Evolutionary conservation across 2,329 filamentous ascomycete genomes (phyloP).

Genomic region (Trichophaea hybrida): DNA sequence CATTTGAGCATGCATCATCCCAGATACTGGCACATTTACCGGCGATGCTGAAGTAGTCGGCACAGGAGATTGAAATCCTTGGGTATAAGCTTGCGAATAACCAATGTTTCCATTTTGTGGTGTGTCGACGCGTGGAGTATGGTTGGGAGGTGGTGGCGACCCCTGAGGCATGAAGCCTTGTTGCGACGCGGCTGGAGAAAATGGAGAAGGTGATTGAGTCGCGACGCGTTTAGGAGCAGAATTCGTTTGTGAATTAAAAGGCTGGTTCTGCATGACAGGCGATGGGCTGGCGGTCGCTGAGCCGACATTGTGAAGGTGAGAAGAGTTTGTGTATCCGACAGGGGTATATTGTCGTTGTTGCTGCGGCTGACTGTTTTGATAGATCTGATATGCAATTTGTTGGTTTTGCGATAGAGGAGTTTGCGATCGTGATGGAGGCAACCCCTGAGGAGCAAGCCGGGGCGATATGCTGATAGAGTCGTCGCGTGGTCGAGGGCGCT

Average conservation of each 20-base stretch:
- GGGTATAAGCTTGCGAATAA: conserved; percentile 45
- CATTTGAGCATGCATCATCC: conserved; percentile 42
- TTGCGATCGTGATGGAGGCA: conserved; percentile 75
- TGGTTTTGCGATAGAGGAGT: conserved; percentile 49
- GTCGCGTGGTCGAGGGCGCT: conserved; percentile 66
- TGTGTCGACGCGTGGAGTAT: conserved; percentile 49
- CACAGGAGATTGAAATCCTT: conserved; percentile 44
- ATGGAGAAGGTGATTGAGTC: conserved; percentile 83
- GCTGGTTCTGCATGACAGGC: conserved; percentile 75
- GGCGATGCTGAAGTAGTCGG: conserved; percentile 34
- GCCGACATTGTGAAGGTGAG: conserved; percentile 67
- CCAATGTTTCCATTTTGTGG: conserved; percentile 46
- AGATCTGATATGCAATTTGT: conserved; percentile 57
- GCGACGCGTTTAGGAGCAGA: conserved; percentile 62
- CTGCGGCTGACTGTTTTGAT: conserved; percentile 51
- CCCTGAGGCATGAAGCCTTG: conserved; percentile 48
- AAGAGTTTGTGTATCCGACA: conserved; percentile 38
- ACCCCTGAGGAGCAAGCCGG: conserved; percentile 55
- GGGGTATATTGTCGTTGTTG: conserved; percentile 44
- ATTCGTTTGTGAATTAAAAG: conserved; percentile 44
- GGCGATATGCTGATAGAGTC: conserved; percentile 77
- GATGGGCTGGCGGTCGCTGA: conserved; percentile 80
- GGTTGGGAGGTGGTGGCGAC: conserved; percentile 64
- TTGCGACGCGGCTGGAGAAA: conserved; percentile 61
- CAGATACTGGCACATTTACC: conserved; percentile 14